Conservation (phyloP, 306 rosid species). For the Fragaria vesca region DNA sequence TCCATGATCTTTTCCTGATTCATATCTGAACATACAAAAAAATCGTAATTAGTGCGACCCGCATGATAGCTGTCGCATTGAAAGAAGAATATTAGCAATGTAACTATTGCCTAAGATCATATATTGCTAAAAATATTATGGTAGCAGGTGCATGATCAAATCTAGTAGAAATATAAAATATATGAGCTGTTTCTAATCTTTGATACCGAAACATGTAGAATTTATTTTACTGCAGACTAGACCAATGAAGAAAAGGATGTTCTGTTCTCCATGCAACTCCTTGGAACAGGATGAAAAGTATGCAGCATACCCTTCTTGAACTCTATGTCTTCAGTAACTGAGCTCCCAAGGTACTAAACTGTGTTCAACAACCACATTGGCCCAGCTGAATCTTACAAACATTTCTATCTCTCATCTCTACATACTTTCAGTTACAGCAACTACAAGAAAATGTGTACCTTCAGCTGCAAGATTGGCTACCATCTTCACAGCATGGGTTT, state of each 20-base stretch:
- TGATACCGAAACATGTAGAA: no score
- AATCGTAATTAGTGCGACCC: neutral
- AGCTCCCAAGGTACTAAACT: neutral
- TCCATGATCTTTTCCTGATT: conserved; percentile 68
- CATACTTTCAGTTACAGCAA: conserved; percentile 3
- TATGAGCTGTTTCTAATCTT: no score
- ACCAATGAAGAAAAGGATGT: no score
- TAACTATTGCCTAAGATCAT: neutral
- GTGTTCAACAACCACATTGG: neutral
- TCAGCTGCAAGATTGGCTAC: conserved; percentile 85
- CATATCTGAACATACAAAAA: conserved; percentile 35
- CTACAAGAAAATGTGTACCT: conserved; percentile 39
- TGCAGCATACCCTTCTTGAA: neutral
- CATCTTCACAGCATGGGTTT: conserved; percentile 73
- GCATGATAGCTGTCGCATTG: neutral
- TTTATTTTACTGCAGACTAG: no score
- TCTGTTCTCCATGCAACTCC: neutral
- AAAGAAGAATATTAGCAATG: neutral
- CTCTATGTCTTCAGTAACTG: neutral
- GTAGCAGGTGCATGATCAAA: neutral
- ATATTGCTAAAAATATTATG: neutral
- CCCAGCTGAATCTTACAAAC: neutral
- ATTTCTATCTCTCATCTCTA: neutral
- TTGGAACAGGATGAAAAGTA: neutral
- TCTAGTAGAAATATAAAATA: neutral